Percentiles rank a stretch among this genome's conserved stretches.
Evolutionary conservation across 2,329 filamentous ascomycete species (phyloP).

Genomic region (Plenodomus lindquistii): DNA sequence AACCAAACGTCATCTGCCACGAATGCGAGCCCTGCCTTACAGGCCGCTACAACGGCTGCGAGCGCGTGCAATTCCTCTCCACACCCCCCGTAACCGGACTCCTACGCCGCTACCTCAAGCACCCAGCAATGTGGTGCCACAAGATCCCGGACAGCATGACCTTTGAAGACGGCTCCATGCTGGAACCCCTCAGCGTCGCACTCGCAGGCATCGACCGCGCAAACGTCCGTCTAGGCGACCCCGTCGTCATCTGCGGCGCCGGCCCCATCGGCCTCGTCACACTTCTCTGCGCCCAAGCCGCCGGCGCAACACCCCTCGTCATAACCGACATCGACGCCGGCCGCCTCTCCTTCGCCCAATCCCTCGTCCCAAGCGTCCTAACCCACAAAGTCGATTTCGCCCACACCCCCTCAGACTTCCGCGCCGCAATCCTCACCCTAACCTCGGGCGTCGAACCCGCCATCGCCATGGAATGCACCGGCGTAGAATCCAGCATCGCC

Average conservation of each 20-base stretch:
- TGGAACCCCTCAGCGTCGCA: constrained; percentile 89
- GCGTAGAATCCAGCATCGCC: constrained; percentile 85
- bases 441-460: constrained; percentile 77
- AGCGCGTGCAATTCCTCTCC: constrained; percentile 81
- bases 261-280: constrained; percentile 93
- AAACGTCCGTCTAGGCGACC: constrained; percentile 79
- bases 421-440: constrained; percentile 66
- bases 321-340: constrained; percentile 94
- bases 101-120: constrained; percentile 89
- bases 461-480: constrained; percentile 88
- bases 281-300: constrained; percentile 75
- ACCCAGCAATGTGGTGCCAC: constrained; percentile 93
- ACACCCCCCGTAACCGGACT: constrained; percentile 89
- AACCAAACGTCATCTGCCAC: constrained; percentile 92
- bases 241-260: constrained; percentile 86
- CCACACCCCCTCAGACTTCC: constrained; percentile 70
- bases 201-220: constrained; percentile 86
- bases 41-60: constrained; percentile 94
- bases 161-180: constrained; percentile 85
- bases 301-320: constrained; percentile 86
- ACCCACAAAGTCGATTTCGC: constrained; percentile 76
- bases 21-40: constrained; percentile 89
- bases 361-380: constrained; percentile 75
- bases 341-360: constrained; percentile 80
- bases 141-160: constrained; percentile 86